Conservation (phyloP, 768 basidiomycete species). For the Psilocybe cyanescens region DNA sequence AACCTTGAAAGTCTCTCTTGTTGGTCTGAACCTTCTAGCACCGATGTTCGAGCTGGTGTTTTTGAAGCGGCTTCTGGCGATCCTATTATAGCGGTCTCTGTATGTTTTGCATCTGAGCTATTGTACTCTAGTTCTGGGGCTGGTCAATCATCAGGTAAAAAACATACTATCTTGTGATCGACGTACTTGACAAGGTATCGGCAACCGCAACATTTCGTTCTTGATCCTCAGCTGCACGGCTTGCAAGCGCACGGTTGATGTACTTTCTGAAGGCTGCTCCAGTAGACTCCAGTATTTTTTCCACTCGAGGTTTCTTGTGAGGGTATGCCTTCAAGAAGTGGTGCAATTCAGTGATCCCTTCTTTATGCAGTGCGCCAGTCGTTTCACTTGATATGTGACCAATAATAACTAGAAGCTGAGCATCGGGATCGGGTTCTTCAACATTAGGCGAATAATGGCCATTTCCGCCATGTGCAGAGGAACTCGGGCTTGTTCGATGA, state of each 20-base stretch:
- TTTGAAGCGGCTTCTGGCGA: slow-evolving; percentile 33
- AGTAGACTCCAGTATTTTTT: slow-evolving; percentile 87
- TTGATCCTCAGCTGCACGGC: slow-evolving; percentile 84
- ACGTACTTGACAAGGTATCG: slow-evolving; percentile 81
- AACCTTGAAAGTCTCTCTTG: slow-evolving; percentile 75
- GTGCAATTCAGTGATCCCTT: slow-evolving; percentile 93
- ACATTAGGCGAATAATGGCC: slow-evolving; percentile 53
- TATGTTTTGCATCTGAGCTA: slow-evolving; percentile 32
- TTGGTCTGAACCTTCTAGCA: slow-evolving; percentile 31
- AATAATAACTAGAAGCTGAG: slow-evolving; percentile 80
- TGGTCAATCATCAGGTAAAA: slow-evolving; percentile 9
- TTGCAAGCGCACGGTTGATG: slow-evolving; percentile 85
- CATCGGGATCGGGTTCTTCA: slow-evolving; percentile 88
- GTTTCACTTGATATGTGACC: slow-evolving; percentile 89
- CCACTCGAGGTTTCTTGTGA: slow-evolving; percentile 79
- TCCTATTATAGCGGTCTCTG: slow-evolving; percentile 16
- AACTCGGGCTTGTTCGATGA: slow-evolving; percentile 69
- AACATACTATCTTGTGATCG: not conserved
- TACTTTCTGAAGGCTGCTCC: slow-evolving; percentile 92
- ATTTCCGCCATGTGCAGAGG: slow-evolving; percentile 58
- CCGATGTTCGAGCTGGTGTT: slow-evolving; percentile 26
- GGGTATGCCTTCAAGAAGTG: slow-evolving; percentile 92
- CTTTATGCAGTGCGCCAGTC: slow-evolving; percentile 87
- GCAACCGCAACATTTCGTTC: slow-evolving; percentile 81
- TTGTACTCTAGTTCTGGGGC: slow-evolving; percentile 66